Evolutionary conservation across 2,329 filamentous ascomycete genomes (phyloP).

Genomic region (Trichoderma atroviride): DNA sequence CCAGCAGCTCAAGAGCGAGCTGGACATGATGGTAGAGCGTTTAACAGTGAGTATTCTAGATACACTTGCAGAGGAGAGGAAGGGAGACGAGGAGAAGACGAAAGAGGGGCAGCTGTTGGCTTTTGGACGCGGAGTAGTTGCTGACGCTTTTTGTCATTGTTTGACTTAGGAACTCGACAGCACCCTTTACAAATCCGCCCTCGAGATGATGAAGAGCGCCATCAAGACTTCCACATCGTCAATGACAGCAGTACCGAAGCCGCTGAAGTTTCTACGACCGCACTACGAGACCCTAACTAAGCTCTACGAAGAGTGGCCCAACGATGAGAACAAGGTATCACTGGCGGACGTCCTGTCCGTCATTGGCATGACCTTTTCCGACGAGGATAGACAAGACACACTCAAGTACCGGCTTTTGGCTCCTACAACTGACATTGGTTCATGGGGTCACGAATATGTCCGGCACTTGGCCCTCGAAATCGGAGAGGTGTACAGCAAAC

Average conservation of each 20-base stretch:
- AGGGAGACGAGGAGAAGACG: not conserved
- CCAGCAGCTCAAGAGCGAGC: conserved; percentile 95
- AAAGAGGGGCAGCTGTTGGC: conserved; percentile 7
- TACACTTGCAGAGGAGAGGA: not conserved
- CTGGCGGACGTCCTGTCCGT: conserved; percentile 96
- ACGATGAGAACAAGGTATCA: conserved; percentile 81
- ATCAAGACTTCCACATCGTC: conserved; percentile 99
- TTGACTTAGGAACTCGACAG: conserved; percentile 75
- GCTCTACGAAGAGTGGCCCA: conserved; percentile 86
- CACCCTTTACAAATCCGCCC: conserved; percentile 84
- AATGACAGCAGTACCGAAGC: conserved; percentile 98
- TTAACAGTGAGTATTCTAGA: conserved; percentile 66
- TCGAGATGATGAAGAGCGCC: conserved; percentile 96
- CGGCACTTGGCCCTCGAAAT: conserved; percentile 94
- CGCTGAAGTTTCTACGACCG: conserved; percentile 94
- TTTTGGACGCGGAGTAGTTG: not conserved
- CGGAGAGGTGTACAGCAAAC: conserved; percentile 88
- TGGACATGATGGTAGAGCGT: conserved; percentile 97
- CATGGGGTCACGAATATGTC: conserved; percentile 98
- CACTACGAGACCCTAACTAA: conserved; percentile 90
- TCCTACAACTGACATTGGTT: conserved; percentile 87
- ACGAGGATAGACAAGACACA: conserved; percentile 93
- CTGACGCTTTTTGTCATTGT: not conserved
- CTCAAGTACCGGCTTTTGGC: conserved; percentile 92
- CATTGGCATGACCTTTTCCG: conserved; percentile 97